Conservation (phyloP, 2,329 filamentous ascomycete species). For the Aspergillus udagawae region DNA sequence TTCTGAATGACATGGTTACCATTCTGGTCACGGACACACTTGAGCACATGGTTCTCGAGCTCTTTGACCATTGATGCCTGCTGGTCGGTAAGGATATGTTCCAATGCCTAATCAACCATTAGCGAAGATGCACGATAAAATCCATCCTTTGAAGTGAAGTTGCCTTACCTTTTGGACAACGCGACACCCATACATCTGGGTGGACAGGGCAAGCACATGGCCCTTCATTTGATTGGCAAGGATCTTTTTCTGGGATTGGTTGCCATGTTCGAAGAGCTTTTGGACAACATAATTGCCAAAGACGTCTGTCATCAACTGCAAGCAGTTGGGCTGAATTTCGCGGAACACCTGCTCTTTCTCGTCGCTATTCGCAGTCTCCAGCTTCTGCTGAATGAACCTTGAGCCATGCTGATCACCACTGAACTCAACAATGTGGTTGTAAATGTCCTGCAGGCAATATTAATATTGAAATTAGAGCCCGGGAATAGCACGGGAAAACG, state of each 20-base stretch:
- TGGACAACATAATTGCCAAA: constrained; percentile 99
- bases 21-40: constrained; percentile 79
- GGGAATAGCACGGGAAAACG: not conserved
- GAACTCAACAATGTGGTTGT: constrained; percentile 84
- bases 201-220: constrained; percentile 72
- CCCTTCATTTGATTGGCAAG: constrained; percentile 84
- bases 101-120: constrained; percentile 63
- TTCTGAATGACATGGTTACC: constrained; percentile 98
- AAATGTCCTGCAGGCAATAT: constrained; percentile 61
- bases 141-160: constrained; percentile 8
- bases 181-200: constrained; percentile 88
- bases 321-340: constrained; percentile 77
- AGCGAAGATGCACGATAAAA: constrained; percentile 6
- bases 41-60: constrained; percentile 69
- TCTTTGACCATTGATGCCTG: constrained; percentile 81
- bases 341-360: constrained; percentile 88
- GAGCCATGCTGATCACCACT: constrained; percentile 95
- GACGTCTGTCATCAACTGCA: constrained; percentile 91
- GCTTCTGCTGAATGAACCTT: constrained; percentile 88
- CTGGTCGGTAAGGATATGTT: constrained; percentile 88
- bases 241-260: constrained; percentile 85
- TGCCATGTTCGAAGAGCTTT: constrained; percentile 95
- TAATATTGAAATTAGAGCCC: constrained; percentile 10
- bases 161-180: constrained; percentile 81
- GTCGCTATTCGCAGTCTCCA: constrained; percentile 89